Evolutionary conservation across 2,329 filamentous ascomycete species (phyloP).

Genomic region (Colletotrichum musae): DNA sequence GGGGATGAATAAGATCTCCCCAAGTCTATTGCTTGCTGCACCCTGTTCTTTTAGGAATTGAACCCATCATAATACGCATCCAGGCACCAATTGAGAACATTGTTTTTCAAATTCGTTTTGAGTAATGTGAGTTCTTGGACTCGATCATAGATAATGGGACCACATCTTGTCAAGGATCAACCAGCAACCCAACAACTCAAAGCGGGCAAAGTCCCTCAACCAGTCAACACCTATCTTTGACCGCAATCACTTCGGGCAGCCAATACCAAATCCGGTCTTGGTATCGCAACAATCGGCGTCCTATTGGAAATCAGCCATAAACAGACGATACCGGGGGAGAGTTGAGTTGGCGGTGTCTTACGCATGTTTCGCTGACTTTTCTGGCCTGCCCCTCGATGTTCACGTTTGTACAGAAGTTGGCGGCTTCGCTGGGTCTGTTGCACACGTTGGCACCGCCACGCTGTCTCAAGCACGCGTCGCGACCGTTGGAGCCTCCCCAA

Average conservation of each 20-base stretch:
- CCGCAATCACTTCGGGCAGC: background rate
- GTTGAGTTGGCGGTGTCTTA: background rate
- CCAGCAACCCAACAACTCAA: background rate
- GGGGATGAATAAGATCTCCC: too few species aligned
- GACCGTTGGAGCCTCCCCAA: background rate
- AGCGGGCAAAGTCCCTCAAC: background rate
- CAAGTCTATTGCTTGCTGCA: too few species aligned
- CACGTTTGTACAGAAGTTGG: background rate
- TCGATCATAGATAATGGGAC: too few species aligned
- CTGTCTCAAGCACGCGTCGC: background rate
- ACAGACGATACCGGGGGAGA: fast-evolving
- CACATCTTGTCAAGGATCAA: background rate
- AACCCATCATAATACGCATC: too few species aligned
- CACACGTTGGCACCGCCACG: background rate
- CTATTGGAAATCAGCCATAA: background rate
- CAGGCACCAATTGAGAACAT: too few species aligned
- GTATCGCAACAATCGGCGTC: conserved; percentile 3
- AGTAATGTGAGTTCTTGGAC: too few species aligned
- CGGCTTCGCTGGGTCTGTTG: background rate
- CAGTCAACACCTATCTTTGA: background rate
- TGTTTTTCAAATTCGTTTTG: too few species aligned
- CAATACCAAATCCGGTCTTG: background rate
- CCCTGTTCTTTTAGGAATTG: too few species aligned
- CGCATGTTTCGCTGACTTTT: conserved; percentile 6
- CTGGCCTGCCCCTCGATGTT: background rate